A percentile compares a stretch with the other conserved stretches of the same genome.
Conservation (phyloP, 2,329 filamentous ascomycete genomes). For the Coniella lustricola region DNA sequence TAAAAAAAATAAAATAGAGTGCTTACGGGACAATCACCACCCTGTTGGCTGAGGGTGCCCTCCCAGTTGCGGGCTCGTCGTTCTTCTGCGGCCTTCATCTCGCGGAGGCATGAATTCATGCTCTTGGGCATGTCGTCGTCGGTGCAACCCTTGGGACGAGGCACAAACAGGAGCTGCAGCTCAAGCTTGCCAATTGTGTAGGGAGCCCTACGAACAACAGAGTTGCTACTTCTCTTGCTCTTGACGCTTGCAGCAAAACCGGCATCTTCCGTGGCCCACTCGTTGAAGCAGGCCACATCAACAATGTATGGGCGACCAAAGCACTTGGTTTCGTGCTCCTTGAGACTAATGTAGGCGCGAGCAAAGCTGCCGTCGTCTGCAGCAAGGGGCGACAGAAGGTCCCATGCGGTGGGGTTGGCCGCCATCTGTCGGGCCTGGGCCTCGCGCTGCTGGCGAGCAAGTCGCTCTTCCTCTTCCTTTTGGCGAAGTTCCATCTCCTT, state of each 20-base stretch:
- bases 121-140: slow-evolving; percentile 99
- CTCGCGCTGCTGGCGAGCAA: slow-evolving; percentile 57
- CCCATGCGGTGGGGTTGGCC: slow-evolving; percentile 68
- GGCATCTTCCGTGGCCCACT: slow-evolving; percentile 89
- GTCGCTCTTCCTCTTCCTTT: slow-evolving; percentile 73
- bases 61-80: slow-evolving; percentile 73
- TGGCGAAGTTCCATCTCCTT: slow-evolving; percentile 86
- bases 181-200: slow-evolving; percentile 95
- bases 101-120: slow-evolving; percentile 92
- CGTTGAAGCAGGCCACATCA: slow-evolving; percentile 93
- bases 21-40: slow-evolving; percentile 93
- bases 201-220: slow-evolving; percentile 75
- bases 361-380: slow-evolving; percentile 91
- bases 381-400: slow-evolving; percentile 77
- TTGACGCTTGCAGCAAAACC: slow-evolving; percentile 78
- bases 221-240: slow-evolving; percentile 74
- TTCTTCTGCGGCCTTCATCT: slow-evolving; percentile 85
- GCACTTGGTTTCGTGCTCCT: slow-evolving; percentile 82
- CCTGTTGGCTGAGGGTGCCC: slow-evolving; percentile 89
- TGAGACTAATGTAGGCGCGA: slow-evolving; percentile 86
- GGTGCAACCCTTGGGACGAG: slow-evolving; percentile 74
- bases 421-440: slow-evolving; percentile 56
- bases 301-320: slow-evolving; percentile 83
- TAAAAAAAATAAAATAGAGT: neutral
- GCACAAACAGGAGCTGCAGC: slow-evolving; percentile 89